Evolutionary conservation across 441 rosid species (phyloP).

Genomic region (Populus hybrid): DNA sequence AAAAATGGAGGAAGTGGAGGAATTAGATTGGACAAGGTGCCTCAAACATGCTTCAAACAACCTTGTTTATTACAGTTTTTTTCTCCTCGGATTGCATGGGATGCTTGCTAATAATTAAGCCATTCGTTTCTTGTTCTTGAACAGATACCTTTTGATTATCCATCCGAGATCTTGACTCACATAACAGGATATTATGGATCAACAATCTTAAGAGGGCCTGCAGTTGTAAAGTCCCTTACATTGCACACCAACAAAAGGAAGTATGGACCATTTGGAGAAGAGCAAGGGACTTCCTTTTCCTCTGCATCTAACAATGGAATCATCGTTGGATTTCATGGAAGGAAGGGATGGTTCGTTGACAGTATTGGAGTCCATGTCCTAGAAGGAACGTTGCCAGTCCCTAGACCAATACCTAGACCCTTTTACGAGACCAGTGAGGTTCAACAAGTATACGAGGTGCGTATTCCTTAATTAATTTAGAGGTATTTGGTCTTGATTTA

Average conservation of each 20-base stretch:
- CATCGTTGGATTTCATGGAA: slow-evolving; percentile 28
- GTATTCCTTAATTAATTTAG: background rate
- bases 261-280: slow-evolving; percentile 88
- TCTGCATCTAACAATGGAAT: slow-evolving; percentile 49
- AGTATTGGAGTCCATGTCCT: slow-evolving; percentile 26
- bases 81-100: background rate
- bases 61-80: background rate
- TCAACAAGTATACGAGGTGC: background rate
- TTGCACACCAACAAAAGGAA: slow-evolving; percentile 73
- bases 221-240: slow-evolving; percentile 56
- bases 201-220: slow-evolving; percentile 22
- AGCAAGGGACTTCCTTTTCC: slow-evolving; percentile 65
- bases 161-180: slow-evolving; percentile 34
- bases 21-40: slow-evolving; percentile 23
- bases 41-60: background rate
- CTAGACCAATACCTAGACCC: background rate
- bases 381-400: slow-evolving; percentile 14
- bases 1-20: slow-evolving; percentile 27
- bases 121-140: background rate
- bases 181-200: slow-evolving; percentile 37
- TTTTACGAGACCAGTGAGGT: background rate
- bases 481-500: background rate
- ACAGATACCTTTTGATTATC: slow-evolving; percentile 31
- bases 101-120: background rate
- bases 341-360: slow-evolving; percentile 22